Base-by-base conservation (phyloP, 2,329 filamentous ascomycete genomes). In the Ceratocystis papillata region DNA sequence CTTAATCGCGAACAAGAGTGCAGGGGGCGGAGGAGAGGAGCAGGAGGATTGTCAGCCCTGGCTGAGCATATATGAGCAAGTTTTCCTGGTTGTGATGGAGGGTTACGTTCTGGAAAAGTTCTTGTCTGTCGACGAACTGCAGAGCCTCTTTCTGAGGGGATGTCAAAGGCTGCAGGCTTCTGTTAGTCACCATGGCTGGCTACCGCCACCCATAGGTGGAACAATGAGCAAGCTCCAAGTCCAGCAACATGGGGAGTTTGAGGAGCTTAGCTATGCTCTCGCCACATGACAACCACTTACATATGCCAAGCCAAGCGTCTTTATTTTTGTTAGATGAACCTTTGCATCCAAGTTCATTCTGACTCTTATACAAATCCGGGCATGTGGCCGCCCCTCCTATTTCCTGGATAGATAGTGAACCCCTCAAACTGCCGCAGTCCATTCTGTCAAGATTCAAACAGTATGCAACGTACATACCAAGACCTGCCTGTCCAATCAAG, bases 51-150 rank as follows among this genome's bases (percentile, higher is more conserved):
- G 37, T 41, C 37, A 12, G 37, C 37, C 37, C 37, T 41, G 37
- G 37, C 28, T 65, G 63, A 57, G 63, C 63, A 65, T 59, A 48
- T 59, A 59, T 65, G 63, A 65, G 63, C 63, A 65, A 65, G 63
- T 65, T 65, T 41, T 65, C 25, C 6, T 63, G 25, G 41, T 10
- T 37, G 15, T 5, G n/a, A 41, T 22, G 25, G 60, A 59, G 53
- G 28, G 28, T 59, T 37, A 15, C 53, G 28, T 59, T 59, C 53
- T 59, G 25, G 53, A n/a, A 59, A 6, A 25, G 33, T 15, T 6
- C 7, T 30, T 17, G 22, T 15, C 8, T 28, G 12, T 15, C 53
- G 37, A 30, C 25, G 12, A 3, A 8, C 53, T 30, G 53, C 28
- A 59, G 53, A 59, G 53, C 53, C 53, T 50, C 46, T 53, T 25